Conservation (phyloP, 2,329 filamentous ascomycete species). For the Fusarium dimerum region DNA sequence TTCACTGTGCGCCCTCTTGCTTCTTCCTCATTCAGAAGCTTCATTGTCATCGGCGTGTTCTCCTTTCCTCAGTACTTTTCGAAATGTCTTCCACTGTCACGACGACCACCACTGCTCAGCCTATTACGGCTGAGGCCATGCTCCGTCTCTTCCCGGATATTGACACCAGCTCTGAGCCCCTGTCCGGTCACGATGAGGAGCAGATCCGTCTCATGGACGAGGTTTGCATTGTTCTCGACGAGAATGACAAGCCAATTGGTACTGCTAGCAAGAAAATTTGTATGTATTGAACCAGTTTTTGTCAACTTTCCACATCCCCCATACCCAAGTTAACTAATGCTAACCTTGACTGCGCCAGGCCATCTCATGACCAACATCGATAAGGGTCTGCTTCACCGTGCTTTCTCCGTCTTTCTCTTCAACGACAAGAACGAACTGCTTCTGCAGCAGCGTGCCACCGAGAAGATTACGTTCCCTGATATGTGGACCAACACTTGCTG, state of each 20-base stretch:
- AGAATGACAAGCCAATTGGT: conserved; percentile 89
- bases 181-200: conserved; percentile 93
- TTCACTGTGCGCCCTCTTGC: not conserved
- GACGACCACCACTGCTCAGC: conserved; percentile 54
- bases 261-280: conserved; percentile 98
- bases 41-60: not conserved
- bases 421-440: conserved; percentile 90
- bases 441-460: conserved; percentile 88
- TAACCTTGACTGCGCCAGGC: conserved; percentile 53
- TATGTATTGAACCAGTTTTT: conserved; percentile 47
- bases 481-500: conserved; percentile 99
- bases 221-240: conserved; percentile 94
- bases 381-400: conserved; percentile 91
- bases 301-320: not conserved
- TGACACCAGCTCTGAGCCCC: conserved; percentile 69
- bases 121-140: conserved; percentile 84
- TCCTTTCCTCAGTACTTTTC: not conserved
- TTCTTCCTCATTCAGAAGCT: conserved; percentile 3
- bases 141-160: conserved; percentile 85
- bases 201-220: conserved; percentile 99
- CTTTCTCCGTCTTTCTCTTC: conserved; percentile 98
- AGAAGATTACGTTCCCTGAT: conserved; percentile 99
- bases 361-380: conserved; percentile 99
- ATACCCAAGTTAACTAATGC: not conserved
- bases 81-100: conserved; percentile 36